Conservation (phyloP, 306 rosid genomes). For the Mimosa pudica region DNA sequence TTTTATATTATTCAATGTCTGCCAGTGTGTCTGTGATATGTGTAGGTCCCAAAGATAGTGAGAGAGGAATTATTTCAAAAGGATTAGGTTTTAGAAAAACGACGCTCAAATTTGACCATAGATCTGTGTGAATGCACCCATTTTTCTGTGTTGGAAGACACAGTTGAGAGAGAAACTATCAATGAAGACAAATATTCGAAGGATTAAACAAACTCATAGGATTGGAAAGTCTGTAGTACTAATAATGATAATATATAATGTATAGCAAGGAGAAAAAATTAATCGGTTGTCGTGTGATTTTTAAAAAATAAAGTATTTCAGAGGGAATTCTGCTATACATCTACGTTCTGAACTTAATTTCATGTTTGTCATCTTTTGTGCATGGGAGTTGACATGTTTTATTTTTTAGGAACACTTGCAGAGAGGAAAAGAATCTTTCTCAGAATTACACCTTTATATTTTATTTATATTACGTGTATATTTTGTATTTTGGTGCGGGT, state of each 20-base stretch:
- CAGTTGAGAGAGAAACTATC: slow-evolving; percentile 40
- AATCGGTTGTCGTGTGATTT: slow-evolving; percentile 48
- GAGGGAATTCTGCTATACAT: slow-evolving; percentile 47
- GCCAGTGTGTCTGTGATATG: slow-evolving; percentile 9
- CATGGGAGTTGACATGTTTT: slow-evolving; percentile 60
- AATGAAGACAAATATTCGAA: slow-evolving; percentile 81
- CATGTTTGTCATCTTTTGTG: slow-evolving; percentile 49
- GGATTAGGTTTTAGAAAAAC: slow-evolving; percentile 52
- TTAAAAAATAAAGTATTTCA: slow-evolving; percentile 29
- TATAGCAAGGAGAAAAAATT: slow-evolving; percentile 35
- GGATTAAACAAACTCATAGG: slow-evolving; percentile 54
- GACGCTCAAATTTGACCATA: slow-evolving; percentile 52
- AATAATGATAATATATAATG: neutral
- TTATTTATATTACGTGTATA: slow-evolving; percentile 17
- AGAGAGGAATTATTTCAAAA: slow-evolving; percentile 54
- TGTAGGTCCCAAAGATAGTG: slow-evolving; percentile 51
- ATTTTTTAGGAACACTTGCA: slow-evolving; percentile 48
- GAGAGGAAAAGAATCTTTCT: slow-evolving; percentile 54
- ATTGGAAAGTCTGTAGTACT: slow-evolving; percentile 36
- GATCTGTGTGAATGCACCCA: slow-evolving; percentile 47
- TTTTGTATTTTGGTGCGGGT: slow-evolving; percentile 38
- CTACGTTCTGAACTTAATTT: slow-evolving; percentile 39
- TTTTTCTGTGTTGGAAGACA: slow-evolving; percentile 36
- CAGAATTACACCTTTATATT: slow-evolving; percentile 37
- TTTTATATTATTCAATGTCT: slow-evolving; percentile 23